Percentiles rank a stretch among this genome's conserved stretches.
phyloP scores from a whole-genome alignment of 306 rosid species.

The Crotalaria pallida region DNA sequence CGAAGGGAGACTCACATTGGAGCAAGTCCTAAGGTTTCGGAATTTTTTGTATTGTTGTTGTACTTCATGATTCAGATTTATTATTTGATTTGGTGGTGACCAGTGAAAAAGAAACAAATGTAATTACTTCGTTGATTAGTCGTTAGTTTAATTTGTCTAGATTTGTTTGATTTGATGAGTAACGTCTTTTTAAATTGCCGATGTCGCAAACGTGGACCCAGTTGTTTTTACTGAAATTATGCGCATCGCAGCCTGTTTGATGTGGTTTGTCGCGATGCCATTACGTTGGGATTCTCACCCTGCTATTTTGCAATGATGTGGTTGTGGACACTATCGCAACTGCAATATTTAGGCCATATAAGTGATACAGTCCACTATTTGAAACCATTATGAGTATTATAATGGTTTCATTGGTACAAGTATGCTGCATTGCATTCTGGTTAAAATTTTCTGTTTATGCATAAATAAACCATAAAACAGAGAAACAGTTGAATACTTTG shows the following conservation, averaged over 20 bases:
- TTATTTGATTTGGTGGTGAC: slow-evolving; percentile 12
- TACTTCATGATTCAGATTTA: background rate
- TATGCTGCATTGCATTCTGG: background rate
- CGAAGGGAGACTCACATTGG: slow-evolving; percentile 94
- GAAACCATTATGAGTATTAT: background rate
- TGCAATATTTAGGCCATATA: background rate
- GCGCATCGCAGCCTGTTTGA: background rate
- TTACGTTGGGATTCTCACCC: background rate
- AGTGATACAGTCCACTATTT: background rate
- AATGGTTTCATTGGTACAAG: background rate
- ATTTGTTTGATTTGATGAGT: slow-evolving; percentile 12
- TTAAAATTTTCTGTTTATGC: background rate
- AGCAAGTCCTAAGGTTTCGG: slow-evolving; percentile 88
- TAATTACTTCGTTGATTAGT: slow-evolving; percentile 2
- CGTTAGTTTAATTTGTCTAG: background rate
- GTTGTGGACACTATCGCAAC: background rate
- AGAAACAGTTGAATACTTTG: no score
- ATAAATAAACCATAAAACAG: no score
- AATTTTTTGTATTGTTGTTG: background rate
- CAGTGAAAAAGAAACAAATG: background rate
- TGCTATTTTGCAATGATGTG: background rate
- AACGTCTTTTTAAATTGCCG: background rate
- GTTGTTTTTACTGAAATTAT: background rate
- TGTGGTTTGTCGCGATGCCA: background rate
- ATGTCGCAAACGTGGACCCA: background rate